Conservation (phyloP, 2,329 filamentous ascomycete genomes). For the Talaromyces pinophilus region DNA sequence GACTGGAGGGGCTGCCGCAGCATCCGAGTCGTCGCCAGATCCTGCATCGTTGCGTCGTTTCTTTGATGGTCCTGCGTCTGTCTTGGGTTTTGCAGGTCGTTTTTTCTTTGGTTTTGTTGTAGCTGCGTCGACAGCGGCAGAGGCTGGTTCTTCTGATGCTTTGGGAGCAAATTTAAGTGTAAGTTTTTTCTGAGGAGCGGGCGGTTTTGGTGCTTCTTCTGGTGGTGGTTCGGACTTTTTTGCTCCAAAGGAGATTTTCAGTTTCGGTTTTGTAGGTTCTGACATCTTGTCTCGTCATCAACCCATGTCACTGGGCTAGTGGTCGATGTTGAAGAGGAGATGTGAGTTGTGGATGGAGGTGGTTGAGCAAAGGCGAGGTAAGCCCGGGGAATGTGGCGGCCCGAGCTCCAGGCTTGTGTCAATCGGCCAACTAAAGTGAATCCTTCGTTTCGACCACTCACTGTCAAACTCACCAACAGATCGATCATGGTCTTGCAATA, state of each 20-base stretch:
- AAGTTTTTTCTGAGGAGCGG: slow-evolving; percentile 40
- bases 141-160: slow-evolving; percentile 33
- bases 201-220: slow-evolving; percentile 28
- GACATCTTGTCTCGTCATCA: slow-evolving; percentile 38
- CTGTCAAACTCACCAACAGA: neutral
- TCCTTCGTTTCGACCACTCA: neutral
- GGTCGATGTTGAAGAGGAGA: neutral
- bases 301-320: neutral
- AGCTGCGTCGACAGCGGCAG: slow-evolving; percentile 23
- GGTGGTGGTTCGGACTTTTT: slow-evolving; percentile 35
- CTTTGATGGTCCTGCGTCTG: slow-evolving; percentile 31
- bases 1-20: slow-evolving; percentile 12
- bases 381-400: slow-evolving; percentile 22
- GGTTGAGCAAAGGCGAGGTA: neutral
- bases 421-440: neutral
- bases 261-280: slow-evolving; percentile 36
- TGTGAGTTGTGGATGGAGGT: neutral
- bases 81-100: slow-evolving; percentile 28
- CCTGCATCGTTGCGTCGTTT: slow-evolving; percentile 41
- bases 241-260: slow-evolving; percentile 45
- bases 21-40: slow-evolving; percentile 30
- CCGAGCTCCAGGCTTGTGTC: slow-evolving; percentile 12
- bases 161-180: slow-evolving; percentile 43
- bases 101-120: slow-evolving; percentile 38
- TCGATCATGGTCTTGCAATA: slow-evolving; percentile 20